Percentiles rank a stretch among this genome's conserved stretches.
Evolutionary conservation across 306 rosid species (phyloP).

Genomic region (Vigna radiata): DNA sequence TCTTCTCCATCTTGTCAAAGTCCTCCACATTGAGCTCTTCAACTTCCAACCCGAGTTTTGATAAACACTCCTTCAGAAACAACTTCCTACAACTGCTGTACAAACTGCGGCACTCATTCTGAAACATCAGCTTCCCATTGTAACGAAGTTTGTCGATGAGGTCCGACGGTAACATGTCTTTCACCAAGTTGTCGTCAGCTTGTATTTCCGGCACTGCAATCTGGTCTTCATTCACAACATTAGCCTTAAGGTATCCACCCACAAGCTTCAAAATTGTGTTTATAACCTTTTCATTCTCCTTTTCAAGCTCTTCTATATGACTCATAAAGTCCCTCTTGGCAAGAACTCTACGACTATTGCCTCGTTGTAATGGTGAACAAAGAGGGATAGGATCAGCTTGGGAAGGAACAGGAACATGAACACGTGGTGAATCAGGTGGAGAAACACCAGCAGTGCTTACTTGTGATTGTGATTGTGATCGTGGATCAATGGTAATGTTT

Average conservation of each 20-base stretch:
- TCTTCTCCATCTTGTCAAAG: constrained; percentile 50
- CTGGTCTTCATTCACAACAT: not conserved
- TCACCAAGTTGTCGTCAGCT: constrained; percentile 53
- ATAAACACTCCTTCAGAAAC: constrained; percentile 67
- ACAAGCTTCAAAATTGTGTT: not conserved
- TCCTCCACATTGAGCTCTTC: constrained; percentile 64
- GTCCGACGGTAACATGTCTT: constrained; percentile 64
- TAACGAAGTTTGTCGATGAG: constrained; percentile 65
- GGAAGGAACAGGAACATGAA: not conserved
- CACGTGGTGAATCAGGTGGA: not conserved
- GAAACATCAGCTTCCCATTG: constrained; percentile 63
- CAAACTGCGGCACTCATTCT: constrained; percentile 67
- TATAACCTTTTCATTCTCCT: not conserved
- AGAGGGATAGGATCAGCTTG: not conserved
- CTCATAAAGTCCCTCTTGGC: not conserved
- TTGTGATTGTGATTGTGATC: not conserved
- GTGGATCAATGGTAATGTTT: not conserved
- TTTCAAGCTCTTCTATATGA: not conserved
- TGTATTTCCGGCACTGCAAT: not conserved
- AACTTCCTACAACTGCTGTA: constrained; percentile 67
- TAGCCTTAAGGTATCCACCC: not conserved
- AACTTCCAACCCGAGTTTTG: constrained; percentile 51
- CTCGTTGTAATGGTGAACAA: not conserved
- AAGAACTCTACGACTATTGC: not conserved
- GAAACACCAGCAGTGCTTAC: not conserved